These are phyloP conservation scores for Chaetomium globosum DNA, from an alignment of 2,329 filamentous ascomycete species.

Conservation along the genomic window DNA sequence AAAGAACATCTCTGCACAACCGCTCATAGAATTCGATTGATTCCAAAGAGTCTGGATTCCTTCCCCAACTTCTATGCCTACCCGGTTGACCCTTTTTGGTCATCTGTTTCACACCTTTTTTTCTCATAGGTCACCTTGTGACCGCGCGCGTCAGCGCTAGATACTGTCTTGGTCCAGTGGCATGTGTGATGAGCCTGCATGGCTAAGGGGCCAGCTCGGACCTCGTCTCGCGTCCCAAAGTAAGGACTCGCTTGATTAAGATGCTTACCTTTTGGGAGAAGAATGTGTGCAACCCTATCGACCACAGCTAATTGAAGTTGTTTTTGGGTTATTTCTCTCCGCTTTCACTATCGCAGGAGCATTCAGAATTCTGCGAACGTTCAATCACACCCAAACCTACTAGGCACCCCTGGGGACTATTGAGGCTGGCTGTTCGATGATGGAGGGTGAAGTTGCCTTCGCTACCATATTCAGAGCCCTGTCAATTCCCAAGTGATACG, in stretches of 20 bases:
- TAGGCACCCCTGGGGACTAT: not conserved
- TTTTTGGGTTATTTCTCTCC: not conserved
- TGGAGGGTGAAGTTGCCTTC: not conserved
- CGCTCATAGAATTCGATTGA: not conserved
- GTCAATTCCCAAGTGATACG: not conserved
- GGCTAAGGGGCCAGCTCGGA: not conserved
- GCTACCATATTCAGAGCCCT: not conserved
- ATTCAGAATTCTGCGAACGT: not conserved
- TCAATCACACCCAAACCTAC: not conserved
- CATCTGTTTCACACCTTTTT: not conserved
- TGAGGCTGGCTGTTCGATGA: not conserved
- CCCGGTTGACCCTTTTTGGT: not conserved
- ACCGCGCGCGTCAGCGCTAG: not conserved
- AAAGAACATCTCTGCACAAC: not conserved
- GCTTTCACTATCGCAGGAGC: not conserved
- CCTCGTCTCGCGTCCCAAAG: conserved; percentile 1
- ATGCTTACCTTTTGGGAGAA: not conserved
- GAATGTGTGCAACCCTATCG: not conserved
- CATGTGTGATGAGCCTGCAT: not conserved
- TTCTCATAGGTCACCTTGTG: not conserved
- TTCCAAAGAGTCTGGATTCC: not conserved
- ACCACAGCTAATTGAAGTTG: not conserved
- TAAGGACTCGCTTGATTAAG: not conserved
- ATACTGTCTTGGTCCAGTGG: not conserved
- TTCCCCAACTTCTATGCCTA: not conserved